Evolutionary conservation across 345 rosid species (phyloP).

Genomic region (Salix exigua): DNA sequence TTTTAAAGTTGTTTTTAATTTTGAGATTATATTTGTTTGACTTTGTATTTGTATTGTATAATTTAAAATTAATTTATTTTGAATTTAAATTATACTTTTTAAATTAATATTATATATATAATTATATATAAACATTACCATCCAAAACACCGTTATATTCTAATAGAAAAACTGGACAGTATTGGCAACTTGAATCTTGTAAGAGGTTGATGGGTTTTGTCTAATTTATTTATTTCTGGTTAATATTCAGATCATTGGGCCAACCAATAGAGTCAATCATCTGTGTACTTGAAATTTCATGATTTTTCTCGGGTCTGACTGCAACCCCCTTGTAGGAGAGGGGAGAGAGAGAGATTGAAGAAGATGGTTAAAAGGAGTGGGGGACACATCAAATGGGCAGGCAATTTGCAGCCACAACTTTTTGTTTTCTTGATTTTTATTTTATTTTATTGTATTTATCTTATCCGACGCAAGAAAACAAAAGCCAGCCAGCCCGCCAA

Average conservation of each 20-base stretch:
- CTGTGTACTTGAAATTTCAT: neutral
- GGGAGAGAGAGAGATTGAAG: conserved; percentile 15
- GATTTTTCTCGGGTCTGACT: neutral
- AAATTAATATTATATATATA: too few relatives aligned
- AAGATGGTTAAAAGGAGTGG: conserved; percentile 27
- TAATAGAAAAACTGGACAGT: too few relatives aligned
- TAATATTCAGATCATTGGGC: neutral
- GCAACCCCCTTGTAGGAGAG: neutral
- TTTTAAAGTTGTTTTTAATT: too few relatives aligned
- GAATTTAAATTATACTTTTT: too few relatives aligned
- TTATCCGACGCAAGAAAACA: conserved; percentile 24
- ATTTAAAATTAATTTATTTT: too few relatives aligned
- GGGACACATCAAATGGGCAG: conserved; percentile 37
- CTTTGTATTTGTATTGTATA: too few relatives aligned
- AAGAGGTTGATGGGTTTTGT: neutral
- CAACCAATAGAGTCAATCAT: neutral
- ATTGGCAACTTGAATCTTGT: too few relatives aligned
- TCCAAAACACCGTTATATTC: too few relatives aligned
- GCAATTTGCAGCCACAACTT: conserved; percentile 62
- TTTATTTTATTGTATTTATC: neutral
- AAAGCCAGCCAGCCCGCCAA: conserved; percentile 29
- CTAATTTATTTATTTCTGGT: neutral
- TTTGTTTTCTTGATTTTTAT: conserved; percentile 24
- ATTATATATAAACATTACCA: too few relatives aligned
- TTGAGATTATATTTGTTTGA: too few relatives aligned